Base-by-base conservation (phyloP, 805 yeast species). In the Kurtzmaniella cleridarum region DNA sequence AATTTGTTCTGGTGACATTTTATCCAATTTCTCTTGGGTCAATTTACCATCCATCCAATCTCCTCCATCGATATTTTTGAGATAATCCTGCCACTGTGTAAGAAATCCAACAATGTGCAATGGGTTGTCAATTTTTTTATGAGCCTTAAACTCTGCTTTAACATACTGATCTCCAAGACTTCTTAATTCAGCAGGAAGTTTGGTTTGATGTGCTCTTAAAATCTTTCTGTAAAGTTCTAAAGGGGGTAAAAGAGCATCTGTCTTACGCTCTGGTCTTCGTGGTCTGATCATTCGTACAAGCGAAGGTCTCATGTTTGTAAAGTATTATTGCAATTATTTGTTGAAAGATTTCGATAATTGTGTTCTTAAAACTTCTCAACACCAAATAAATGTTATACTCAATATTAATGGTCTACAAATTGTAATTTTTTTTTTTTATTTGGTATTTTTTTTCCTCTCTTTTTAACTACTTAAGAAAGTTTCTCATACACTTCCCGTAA, bases 1-100 rank as follows among this genome's bases (percentile, higher is more conserved):
- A 38, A 89, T 71, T 64, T 93, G 98, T 49, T 93, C 96, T 6
- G 93, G 91, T 18, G 84, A 78, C 90, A 93, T 78, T 57, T 85
- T 86, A 36, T 81, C 85, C 45, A 93, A 66, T 39, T 82, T 81
- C 27, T 69, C 70, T 45, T 76, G 66, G 15, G 81, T 80, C 54
- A 93, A 64, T 45, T 62, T 64, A 11, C 67, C 69, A 30, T 60
- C 57, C 48, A 57, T 50, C 73, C 74, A 69, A 7, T 47, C 45
- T 0, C 69, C 71, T 3, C 67, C 77, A 23, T 77, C 73, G 17
- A 85, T 73, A 57, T 67, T 64, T 10, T 71, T 64, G 44, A 84
- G 68, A 51, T 85, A 85, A 44, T 83, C 91, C 60, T 93, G 98
- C 99, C 99, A 93, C 43, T 87, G 82, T 1, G 95, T 79, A 44